A percentile compares a stretch with the other conserved stretches of the same genome.
These are phyloP conservation scores for Plasmodiophora brassicae DNA, from an alignment of 208 protist species.

Conservation along the genomic window DNA sequence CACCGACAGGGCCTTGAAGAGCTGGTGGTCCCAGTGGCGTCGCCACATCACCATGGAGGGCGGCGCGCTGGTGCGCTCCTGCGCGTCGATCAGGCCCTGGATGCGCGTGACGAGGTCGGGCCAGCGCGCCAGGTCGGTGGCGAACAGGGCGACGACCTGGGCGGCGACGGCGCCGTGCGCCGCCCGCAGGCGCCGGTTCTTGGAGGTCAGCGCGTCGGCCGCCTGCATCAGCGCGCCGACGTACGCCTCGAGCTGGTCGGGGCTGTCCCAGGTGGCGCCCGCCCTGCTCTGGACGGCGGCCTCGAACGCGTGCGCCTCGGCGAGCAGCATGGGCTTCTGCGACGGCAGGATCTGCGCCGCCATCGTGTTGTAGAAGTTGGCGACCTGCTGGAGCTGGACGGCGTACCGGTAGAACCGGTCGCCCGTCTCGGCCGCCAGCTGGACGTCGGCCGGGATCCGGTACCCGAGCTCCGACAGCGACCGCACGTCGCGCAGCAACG, in stretches of 20 bases:
- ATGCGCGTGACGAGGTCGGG: conserved; percentile 43
- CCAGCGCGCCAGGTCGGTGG: conserved; percentile 24
- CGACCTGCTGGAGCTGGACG: conserved; percentile 65
- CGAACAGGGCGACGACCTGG: conserved; percentile 3
- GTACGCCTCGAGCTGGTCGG: neutral
- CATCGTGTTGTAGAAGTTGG: conserved; percentile 73
- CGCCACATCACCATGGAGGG: conserved; percentile 85
- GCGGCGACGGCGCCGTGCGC: neutral
- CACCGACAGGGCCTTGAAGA: conserved; percentile 92
- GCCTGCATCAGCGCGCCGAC: neutral
- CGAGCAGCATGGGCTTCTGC: conserved; percentile 66
- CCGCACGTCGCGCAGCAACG: conserved; percentile 58
- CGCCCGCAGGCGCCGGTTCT: conserved; percentile 28
- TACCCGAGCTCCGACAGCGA: conserved; percentile 61
- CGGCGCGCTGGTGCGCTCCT: conserved; percentile 74
- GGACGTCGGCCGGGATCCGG: conserved; percentile 44
- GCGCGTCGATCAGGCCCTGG: conserved; percentile 55
- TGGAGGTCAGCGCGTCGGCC: neutral
- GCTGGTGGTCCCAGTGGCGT: conserved; percentile 90
- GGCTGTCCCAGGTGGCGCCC: conserved; percentile 28
- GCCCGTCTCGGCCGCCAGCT: conserved; percentile 46
- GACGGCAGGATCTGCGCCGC: conserved; percentile 60
- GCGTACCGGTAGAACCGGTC: conserved; percentile 59
- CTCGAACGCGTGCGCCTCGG: conserved; percentile 62
- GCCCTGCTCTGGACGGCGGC: conserved; percentile 48